Percentiles rank a stretch among this genome's conserved stretches.
Evolutionary conservation across 768 basidiomycete genomes (phyloP).

Genomic region (Pulveroboletus frians): DNA sequence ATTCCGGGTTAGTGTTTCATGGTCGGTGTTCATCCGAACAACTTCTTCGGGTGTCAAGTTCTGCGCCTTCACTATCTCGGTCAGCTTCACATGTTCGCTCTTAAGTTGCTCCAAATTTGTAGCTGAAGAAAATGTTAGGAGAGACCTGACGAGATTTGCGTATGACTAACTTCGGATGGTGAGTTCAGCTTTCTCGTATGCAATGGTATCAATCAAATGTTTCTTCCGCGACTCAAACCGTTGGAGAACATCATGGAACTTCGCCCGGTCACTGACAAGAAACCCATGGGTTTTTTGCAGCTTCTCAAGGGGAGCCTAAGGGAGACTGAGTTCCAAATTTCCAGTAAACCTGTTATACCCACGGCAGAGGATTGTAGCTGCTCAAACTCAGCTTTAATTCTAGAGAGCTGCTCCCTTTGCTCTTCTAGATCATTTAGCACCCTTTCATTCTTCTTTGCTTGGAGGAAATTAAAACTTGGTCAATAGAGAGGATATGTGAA

Average conservation of each 20-base stretch:
- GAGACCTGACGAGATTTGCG: not conserved
- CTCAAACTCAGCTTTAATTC: constrained; percentile 48
- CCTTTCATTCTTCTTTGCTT: constrained; percentile 70
- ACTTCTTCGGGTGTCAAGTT: constrained; percentile 92
- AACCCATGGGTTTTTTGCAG: constrained; percentile 58
- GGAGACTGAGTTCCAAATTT: not conserved
- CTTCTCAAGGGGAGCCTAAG: constrained; percentile 59
- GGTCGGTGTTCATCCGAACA: constrained; percentile 83
- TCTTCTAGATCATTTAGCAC: constrained; percentile 60
- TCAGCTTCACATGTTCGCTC: constrained; percentile 57
- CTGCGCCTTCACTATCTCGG: constrained; percentile 71
- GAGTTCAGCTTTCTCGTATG: constrained; percentile 62
- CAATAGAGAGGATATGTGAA: not conserved
- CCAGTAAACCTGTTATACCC: constrained; percentile 7
- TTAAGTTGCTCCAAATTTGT: constrained; percentile 59
- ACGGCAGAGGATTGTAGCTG: constrained; percentile 63
- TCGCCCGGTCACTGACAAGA: constrained; percentile 68
- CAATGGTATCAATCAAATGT: constrained; percentile 61
- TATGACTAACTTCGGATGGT: constrained; percentile 43
- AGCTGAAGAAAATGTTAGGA: constrained; percentile 36
- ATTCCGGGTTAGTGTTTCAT: constrained; percentile 68
- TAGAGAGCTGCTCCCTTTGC: constrained; percentile 42
- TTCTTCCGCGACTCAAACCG: constrained; percentile 67
- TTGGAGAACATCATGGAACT: constrained; percentile 70
- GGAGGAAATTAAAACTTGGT: not conserved